phyloP scores from a whole-genome alignment of 805 yeast genomes.

The Nakazawaea laoshanensis region DNA sequence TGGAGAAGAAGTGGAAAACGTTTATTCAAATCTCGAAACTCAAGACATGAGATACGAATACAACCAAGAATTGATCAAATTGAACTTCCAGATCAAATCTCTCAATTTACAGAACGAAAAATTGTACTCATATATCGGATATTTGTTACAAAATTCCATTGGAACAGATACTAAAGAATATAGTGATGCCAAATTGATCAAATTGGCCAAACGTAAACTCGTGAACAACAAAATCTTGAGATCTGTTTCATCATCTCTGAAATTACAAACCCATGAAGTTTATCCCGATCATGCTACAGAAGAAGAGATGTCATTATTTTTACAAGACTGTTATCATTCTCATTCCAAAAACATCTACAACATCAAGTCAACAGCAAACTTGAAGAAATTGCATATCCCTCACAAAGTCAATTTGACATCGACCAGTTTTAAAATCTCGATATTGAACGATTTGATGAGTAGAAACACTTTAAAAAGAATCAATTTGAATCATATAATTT shows the following conservation, averaged over 20 bases:
- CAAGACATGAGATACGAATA: conserved; percentile 11
- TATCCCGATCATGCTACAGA: conserved; percentile 10
- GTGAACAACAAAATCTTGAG: conserved; percentile 11
- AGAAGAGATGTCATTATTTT: conserved; percentile 9
- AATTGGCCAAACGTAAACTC: conserved; percentile 40
- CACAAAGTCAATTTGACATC: not conserved
- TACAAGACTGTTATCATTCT: not conserved
- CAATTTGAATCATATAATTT: conserved; percentile 1
- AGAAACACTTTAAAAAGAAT: conserved; percentile 3
- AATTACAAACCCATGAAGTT: conserved; percentile 1
- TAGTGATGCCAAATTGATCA: conserved; percentile 13
- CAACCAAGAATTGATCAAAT: conserved; percentile 40
- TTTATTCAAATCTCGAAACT: conserved; percentile 5
- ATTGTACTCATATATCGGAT: conserved; percentile 47
- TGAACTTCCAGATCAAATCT: conserved; percentile 45
- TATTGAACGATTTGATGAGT: conserved; percentile 1
- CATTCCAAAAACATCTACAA: conserved; percentile 3
- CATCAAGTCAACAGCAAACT: conserved; percentile 9
- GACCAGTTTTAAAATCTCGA: conserved; percentile 2
- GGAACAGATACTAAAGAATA: conserved; percentile 8
- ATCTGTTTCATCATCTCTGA: conserved; percentile 13
- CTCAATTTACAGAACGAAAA: conserved; percentile 48
- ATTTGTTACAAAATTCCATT: conserved; percentile 36
- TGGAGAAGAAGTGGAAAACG: conserved; percentile 14
- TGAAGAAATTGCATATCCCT: conserved; percentile 9